Base-by-base conservation (phyloP, 306 rosid species). In the Lathyrus tuberosus region DNA sequence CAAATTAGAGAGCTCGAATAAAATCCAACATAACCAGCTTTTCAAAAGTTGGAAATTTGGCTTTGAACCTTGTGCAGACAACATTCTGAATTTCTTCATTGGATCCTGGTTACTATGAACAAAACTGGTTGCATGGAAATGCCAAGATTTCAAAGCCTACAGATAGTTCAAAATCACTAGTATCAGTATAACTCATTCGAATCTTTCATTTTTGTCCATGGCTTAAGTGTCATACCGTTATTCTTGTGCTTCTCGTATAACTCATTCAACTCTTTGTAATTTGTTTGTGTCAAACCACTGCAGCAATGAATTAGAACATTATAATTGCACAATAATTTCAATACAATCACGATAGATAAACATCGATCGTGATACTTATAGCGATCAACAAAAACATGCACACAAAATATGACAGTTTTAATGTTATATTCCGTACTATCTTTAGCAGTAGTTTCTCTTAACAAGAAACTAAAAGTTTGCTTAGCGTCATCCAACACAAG, bases 101-200 rank as follows among this genome's bases (percentile, higher is more conserved):
- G 86, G 28, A 72, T 80, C 96, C 98, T 1, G 98, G 96, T 76
- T 92, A 96, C 84, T 89, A 95, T 70, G 88, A 84, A 51, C 65
- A 82, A 84, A 92, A 89, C 79, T 92, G 98, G 78, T 92, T 92
- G 92, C 98, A 92, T 67, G 98, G 98, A 86, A 92, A 92, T 67
- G 98, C 98, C 92, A 89, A 86, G 75, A 92, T 92, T 83, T 89
- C 95, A 57, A 92, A 69, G 63, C 87, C 98, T 92, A 51, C 42
- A 62, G 62, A 69, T 35, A 52, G 72, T 6, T 56, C 42, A 61
- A 8, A 46, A 54, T 48, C 20, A 54, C 8, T 15, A n/a, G n/a
- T 46, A n/a, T 44, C 10, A 33, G 42, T 48, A 15, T 38, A 46
- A 62, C 60, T 51, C 49, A 28, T 42, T 37, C 6, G 0, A 61